Evolutionary conservation across 257 asterid species (phyloP), one percentile per base, ranked within the genome.

Genomic region (Catharanthus roseus): DNA sequence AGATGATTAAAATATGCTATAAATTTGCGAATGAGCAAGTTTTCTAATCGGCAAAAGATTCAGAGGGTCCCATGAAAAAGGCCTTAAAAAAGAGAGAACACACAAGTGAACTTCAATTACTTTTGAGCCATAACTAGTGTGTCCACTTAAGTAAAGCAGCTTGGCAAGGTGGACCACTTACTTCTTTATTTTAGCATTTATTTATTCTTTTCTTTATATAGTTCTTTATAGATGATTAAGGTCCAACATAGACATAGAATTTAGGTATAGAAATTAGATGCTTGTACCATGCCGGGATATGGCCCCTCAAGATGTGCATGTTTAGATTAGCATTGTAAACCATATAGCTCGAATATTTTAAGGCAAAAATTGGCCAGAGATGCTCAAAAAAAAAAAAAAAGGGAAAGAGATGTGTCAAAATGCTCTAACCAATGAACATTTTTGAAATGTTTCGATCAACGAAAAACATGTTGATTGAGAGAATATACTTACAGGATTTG

Each of bases 401-500:
- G 19, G 60, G 21, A 44, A 47, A 66, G 31, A 24, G 6, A 54
- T 1, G 19, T 47, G 21, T 42, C n/a, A 47, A 70, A 74, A 69
- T 55, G 55, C 16, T 44, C 18, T 0, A 28, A 70, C 33, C 31
- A 42, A 39, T 2, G 8, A 23, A 45, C 51, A 29, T 33, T n/a
- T 29, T 61, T 18, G 44, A 62, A 62, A 62, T 18, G 67, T 36
- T 62, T 8, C 21, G 18, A 62, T 21, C 6, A 34, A 62, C 44
- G 3, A 72, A 28, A 60, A 47, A 6, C 8, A 70, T 71, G 74
- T 16, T 31, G 19, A 16, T 62, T 15, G 73, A 61, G 50, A 64
- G 21, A 71, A 73, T 33, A 26, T 78, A 72, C 98, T 91, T 83
- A 95, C 99, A 74, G 95, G 97, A 87, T 92, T 90, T 26, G 99